phyloP scores from a whole-genome alignment of 2,329 filamentous ascomycete genomes.

The Cyphellophora europaea region DNA sequence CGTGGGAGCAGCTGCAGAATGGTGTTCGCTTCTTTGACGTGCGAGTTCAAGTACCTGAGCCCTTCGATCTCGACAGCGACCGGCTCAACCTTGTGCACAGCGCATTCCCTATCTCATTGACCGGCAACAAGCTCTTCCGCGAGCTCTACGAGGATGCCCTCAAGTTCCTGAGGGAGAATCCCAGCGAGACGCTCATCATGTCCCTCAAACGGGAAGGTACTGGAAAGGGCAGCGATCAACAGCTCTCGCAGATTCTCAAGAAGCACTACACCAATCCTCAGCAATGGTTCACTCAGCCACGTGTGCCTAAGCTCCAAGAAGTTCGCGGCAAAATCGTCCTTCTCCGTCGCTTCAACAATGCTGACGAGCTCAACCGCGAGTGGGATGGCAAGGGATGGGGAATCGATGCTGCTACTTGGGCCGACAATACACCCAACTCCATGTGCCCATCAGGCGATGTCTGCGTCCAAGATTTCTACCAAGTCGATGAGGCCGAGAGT shows the following conservation, averaged over 20 bases:
- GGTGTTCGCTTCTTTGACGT: slow-evolving; percentile 94
- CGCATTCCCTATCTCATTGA: slow-evolving; percentile 78
- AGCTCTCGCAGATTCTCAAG: slow-evolving; percentile 65
- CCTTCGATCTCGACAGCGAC: slow-evolving; percentile 50
- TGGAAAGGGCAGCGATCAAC: slow-evolving; percentile 67
- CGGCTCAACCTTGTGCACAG: slow-evolving; percentile 77
- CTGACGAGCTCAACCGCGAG: slow-evolving; percentile 35
- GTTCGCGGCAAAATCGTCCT: slow-evolving; percentile 76
- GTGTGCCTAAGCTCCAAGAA: slow-evolving; percentile 68
- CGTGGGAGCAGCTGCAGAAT: slow-evolving; percentile 71
- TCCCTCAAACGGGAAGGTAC: slow-evolving; percentile 86
- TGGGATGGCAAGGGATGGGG: slow-evolving; percentile 45
- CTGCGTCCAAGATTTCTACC: slow-evolving; percentile 90
- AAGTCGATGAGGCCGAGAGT: slow-evolving; percentile 63
- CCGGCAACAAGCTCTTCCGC: slow-evolving; percentile 68
- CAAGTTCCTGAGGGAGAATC: slow-evolving; percentile 66
- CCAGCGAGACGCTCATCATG: slow-evolving; percentile 73
- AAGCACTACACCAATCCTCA: slow-evolving; percentile 56
- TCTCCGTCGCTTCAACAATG: slow-evolving; percentile 67
- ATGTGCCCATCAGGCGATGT: slow-evolving; percentile 61
- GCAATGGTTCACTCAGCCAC: slow-evolving; percentile 70
- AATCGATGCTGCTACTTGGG: slow-evolving; percentile 60
- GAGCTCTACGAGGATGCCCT: slow-evolving; percentile 63
- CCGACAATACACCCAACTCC: slow-evolving; percentile 77
- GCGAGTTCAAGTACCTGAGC: slow-evolving; percentile 59